Base-by-base conservation (phyloP, 2,329 filamentous ascomycete genomes). In the Ophiostoma ulmi region DNA sequence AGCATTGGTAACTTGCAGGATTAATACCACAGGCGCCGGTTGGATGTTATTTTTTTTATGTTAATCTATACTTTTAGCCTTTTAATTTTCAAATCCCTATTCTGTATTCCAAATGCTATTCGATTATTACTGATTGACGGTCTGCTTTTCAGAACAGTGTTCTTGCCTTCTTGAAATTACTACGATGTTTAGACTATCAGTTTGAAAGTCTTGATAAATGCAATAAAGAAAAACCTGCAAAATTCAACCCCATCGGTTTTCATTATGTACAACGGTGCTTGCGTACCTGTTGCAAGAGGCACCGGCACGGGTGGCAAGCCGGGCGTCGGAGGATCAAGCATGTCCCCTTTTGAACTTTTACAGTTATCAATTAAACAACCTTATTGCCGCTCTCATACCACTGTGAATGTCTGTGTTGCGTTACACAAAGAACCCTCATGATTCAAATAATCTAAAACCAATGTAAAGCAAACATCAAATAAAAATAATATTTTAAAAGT, bases 291-390 rank as follows among this genome's bases (percentile, higher is more conserved):
- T 26, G 52, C 22, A 26, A 58, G n/a, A 58, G 44, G 44, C 52
- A 26, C 22, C 52, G 52, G 52, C n/a, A 26, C 52, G 52, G 52
- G 52, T 58, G 52, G 52, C 52, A 58, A 58, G 14, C 52, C 52
- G 52, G 52, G 22, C 52, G 52, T 58, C 52, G 52, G 52, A 58
- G 52, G 44, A 39, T n/a, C 44, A 48, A 48, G 44, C 17, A 65
- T 61, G 52, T 3, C 4, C 35, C n/a, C 6, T 36, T 20, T n/a
- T 7, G 20, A 48, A 20, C 44, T n/a, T 31, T 31, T n/a, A 48
- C 44, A 48, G 17, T n/a, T 20, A 48, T 48, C 17, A 7, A 8
- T 48, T 48, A 20, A 20, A 58, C 14, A 58, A 58, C n/a, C 52
- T 58, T 58, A 58, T 58, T 58, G 52, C 22, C 52, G 52, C n/a